These are phyloP conservation scores for Fusarium fujikuroi DNA, from an alignment of 2,329 filamentous ascomycete genomes.

Conservation along the genomic window DNA sequence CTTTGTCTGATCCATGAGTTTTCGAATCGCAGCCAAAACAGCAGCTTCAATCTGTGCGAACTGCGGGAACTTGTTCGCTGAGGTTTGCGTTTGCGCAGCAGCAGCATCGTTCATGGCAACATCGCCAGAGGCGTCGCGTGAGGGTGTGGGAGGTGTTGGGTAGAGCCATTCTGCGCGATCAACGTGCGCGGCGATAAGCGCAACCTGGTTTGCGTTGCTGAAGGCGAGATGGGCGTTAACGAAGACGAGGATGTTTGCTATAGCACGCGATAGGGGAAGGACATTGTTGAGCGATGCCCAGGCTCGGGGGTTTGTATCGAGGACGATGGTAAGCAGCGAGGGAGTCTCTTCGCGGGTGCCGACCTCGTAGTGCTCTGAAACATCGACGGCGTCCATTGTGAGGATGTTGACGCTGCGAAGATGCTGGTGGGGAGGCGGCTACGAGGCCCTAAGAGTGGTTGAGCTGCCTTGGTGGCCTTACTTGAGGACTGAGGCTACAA, in stretches of 20 bases:
- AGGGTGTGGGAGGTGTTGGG: slow-evolving; percentile 61
- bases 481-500: neutral
- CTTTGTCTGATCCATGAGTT: slow-evolving; percentile 77
- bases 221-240: slow-evolving; percentile 96
- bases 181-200: slow-evolving; percentile 88
- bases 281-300: slow-evolving; percentile 82
- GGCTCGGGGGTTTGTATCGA: slow-evolving; percentile 96
- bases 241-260: slow-evolving; percentile 93
- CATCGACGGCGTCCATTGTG: slow-evolving; percentile 66
- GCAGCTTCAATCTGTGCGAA: slow-evolving; percentile 88
- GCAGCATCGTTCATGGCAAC: slow-evolving; percentile 65
- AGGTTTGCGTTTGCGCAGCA: slow-evolving; percentile 50
- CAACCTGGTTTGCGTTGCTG: slow-evolving; percentile 92
- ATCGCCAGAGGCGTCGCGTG: slow-evolving; percentile 58
- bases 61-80: slow-evolving; percentile 91
- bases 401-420: slow-evolving; percentile 28
- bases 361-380: slow-evolving; percentile 70
- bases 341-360: slow-evolving; percentile 69
- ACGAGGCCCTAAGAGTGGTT: slow-evolving; percentile 45
- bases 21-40: slow-evolving; percentile 77
- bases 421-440: slow-evolving; percentile 41
- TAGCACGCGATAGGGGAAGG: slow-evolving; percentile 82
- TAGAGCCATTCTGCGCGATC: slow-evolving; percentile 92
- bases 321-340: slow-evolving; percentile 87
- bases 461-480: neutral